phyloP scores from a whole-genome alignment of 148 eudicot species.

The Fallopia convolvulus region DNA sequence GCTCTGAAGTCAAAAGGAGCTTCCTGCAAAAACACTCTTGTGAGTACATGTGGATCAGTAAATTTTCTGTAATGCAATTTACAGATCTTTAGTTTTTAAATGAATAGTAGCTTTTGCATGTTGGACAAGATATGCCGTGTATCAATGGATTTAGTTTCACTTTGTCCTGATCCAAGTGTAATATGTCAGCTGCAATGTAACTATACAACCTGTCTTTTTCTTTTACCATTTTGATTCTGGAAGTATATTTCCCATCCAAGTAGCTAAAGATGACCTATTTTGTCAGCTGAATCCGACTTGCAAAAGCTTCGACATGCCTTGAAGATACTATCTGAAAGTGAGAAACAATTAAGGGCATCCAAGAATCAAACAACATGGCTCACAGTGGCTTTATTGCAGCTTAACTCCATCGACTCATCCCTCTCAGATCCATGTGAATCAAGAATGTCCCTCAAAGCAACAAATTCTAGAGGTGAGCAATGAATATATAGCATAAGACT shows the following conservation, averaged over 20 bases:
- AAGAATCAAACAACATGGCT: slow-evolving; percentile 93
- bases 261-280: not conserved
- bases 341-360: slow-evolving; percentile 77
- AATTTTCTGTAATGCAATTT: not conserved
- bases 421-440: slow-evolving; percentile 47
- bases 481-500: not conserved
- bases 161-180: not conserved
- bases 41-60: slow-evolving; percentile 28
- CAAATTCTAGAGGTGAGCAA: slow-evolving; percentile 52
- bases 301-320: slow-evolving; percentile 81
- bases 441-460: slow-evolving; percentile 43
- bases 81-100: not conserved
- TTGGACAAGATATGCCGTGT: not conserved
- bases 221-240: not conserved
- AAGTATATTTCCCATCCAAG: not conserved
- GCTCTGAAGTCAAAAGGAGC: slow-evolving; percentile 51
- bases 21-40: slow-evolving; percentile 55
- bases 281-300: slow-evolving; percentile 67
- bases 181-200: not conserved
- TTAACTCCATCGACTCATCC: slow-evolving; percentile 49
- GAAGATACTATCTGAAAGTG: slow-evolving; percentile 76
- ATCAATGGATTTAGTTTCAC: not conserved
- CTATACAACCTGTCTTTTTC: not conserved
- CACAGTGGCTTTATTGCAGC: slow-evolving; percentile 79
- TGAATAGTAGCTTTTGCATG: not conserved